These are phyloP conservation scores for Cucumis cinereus DNA, from an alignment of 306 rosid species.

Conservation along the genomic window DNA sequence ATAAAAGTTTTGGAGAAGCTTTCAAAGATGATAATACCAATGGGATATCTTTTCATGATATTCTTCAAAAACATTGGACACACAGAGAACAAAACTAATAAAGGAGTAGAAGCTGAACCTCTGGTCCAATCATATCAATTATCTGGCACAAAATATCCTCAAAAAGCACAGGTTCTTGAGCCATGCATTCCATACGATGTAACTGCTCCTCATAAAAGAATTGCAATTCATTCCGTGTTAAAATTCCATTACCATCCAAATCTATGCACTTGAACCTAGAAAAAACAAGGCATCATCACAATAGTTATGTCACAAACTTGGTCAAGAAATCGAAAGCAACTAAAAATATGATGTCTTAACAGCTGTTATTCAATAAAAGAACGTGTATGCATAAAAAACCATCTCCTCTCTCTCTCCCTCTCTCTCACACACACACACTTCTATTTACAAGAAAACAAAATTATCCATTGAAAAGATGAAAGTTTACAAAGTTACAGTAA, in stretches of 20 bases:
- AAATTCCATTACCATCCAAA: constrained; percentile 88
- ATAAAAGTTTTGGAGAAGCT: not conserved
- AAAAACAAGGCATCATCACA: not conserved
- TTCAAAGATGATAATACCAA: not conserved
- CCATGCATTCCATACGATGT: constrained; percentile 99
- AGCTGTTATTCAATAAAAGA: not conserved
- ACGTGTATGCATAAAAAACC: not conserved
- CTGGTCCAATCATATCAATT: constrained; percentile 89
- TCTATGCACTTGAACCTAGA: constrained; percentile 96
- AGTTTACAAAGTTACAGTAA: not conserved
- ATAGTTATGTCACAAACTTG: not conserved
- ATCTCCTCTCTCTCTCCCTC: too few species aligned
- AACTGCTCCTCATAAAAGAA: constrained; percentile 98
- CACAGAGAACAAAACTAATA: constrained; percentile 4
- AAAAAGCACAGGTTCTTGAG: constrained; percentile 97
- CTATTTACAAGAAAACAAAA: not conserved
- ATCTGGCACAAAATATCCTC: constrained; percentile 98
- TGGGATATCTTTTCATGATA: not conserved
- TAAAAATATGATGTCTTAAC: not conserved
- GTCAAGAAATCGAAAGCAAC: not conserved
- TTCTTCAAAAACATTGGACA: not conserved
- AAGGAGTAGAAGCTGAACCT: constrained; percentile 45
- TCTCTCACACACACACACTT: too few species aligned
- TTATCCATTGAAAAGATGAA: not conserved
- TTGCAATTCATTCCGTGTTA: constrained; percentile 90